These are phyloP conservation scores for Trichoderma pleuroti DNA, from an alignment of 2,329 filamentous ascomycete species.

Conservation along the genomic window DNA sequence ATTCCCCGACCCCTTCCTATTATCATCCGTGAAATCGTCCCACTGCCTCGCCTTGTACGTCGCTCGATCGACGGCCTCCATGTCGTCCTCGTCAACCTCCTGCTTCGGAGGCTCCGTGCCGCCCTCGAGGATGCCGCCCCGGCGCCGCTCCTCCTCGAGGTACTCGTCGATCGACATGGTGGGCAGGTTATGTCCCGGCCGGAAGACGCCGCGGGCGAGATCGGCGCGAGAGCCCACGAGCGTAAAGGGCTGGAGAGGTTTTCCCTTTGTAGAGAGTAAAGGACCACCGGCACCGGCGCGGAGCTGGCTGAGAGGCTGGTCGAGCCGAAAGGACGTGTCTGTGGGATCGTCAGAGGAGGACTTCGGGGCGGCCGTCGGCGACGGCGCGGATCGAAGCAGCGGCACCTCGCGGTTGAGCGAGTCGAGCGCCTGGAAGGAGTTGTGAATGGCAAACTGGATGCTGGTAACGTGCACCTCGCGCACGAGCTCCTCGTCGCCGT, in stretches of 20 bases:
- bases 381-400: constrained; percentile 73
- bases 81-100: constrained; percentile 83
- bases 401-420: constrained; percentile 79
- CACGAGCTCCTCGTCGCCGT: constrained; percentile 79
- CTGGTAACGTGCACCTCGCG: constrained; percentile 75
- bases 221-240: constrained; percentile 74
- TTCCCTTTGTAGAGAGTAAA: constrained; percentile 72
- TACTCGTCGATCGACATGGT: constrained; percentile 99
- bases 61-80: constrained; percentile 81
- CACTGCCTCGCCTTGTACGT: constrained; percentile 91
- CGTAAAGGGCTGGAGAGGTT: constrained; percentile 87
- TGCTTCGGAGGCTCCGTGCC: constrained; percentile 70
- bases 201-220: constrained; percentile 76
- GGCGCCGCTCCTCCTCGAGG: constrained; percentile 79
- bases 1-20: constrained; percentile 79
- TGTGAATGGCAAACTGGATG: constrained; percentile 69
- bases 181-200: constrained; percentile 85
- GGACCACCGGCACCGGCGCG: constrained; percentile 58
- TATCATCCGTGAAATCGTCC: constrained; percentile 92
- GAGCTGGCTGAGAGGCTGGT: constrained; percentile 56
- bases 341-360: constrained; percentile 24
- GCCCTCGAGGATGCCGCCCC: constrained; percentile 87
- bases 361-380: constrained; percentile 39
- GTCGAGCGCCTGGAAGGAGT: constrained; percentile 84
- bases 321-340: constrained; percentile 66